Evolutionary conservation across 2,329 filamentous ascomycete genomes (phyloP).

Genomic region (Fusarium staphyleae): DNA sequence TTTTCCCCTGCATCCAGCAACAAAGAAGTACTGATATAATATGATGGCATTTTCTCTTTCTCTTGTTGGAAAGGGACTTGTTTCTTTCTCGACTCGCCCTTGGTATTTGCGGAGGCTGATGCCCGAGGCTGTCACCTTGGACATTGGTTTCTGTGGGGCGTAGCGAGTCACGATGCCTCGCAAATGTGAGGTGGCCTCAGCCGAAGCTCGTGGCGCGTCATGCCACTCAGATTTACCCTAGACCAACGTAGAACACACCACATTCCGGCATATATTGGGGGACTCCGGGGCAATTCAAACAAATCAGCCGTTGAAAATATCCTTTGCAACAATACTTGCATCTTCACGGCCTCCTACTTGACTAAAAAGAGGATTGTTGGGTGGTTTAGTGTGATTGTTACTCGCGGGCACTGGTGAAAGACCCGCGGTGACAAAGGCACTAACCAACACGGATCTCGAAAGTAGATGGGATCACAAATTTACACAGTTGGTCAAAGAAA

Average conservation of each 20-base stretch:
- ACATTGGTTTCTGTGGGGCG: slow-evolving; percentile 25
- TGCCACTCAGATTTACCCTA: slow-evolving; percentile 28
- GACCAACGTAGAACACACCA: slow-evolving; percentile 5
- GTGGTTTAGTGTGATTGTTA: background rate
- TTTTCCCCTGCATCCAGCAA: background rate
- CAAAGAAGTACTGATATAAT: no score
- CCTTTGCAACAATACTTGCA: background rate
- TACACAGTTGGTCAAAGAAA: slow-evolving; percentile 18
- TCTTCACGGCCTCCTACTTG: background rate
- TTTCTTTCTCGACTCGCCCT: background rate
- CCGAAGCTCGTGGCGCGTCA: slow-evolving; percentile 25
- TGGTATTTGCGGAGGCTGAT: slow-evolving; percentile 1
- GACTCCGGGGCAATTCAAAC: background rate
- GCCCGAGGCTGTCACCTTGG: slow-evolving; percentile 32
- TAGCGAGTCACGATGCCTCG: slow-evolving; percentile 11
- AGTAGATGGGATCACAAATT: slow-evolving; percentile 18
- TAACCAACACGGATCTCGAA: slow-evolving; percentile 3
- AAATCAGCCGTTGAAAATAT: background rate
- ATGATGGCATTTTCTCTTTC: no score
- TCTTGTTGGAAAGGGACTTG: background rate
- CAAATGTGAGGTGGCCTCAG: slow-evolving; percentile 32
- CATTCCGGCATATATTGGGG: slow-evolving; percentile 10
- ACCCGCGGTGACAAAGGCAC: no score
- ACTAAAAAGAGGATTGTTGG: background rate
- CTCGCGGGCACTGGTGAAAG: no score